Conservation (phyloP, 768 basidiomycete genomes). For the Lactifluus hygrophoroides region DNA sequence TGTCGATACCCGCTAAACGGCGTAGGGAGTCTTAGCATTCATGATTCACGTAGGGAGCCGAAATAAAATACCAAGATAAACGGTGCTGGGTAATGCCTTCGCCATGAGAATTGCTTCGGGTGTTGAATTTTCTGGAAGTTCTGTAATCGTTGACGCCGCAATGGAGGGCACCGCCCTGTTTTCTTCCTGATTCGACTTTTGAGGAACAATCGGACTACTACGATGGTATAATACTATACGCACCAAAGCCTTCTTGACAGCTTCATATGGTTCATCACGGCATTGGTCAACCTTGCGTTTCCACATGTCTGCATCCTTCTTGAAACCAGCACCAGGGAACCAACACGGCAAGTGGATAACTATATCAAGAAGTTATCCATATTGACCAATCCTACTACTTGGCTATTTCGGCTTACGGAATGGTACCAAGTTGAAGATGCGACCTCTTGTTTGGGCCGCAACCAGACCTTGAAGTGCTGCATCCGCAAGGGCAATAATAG, state of each 20-base stretch:
- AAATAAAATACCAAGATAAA: background rate
- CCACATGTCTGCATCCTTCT: conserved; percentile 17
- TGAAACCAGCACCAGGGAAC: conserved; percentile 26
- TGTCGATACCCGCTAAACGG: conserved; percentile 7
- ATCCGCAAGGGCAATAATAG: conserved; percentile 36
- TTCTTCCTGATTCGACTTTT: background rate
- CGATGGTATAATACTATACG: background rate
- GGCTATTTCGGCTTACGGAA: conserved; percentile 21
- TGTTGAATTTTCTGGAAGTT: conserved; percentile 1
- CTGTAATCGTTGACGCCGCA: conserved; percentile 1
- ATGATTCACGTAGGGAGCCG: background rate
- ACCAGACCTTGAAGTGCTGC: too few relatives aligned
- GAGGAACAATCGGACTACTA: background rate
- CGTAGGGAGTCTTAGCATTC: background rate
- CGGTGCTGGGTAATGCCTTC: background rate
- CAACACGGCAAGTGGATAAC: conserved; percentile 25
- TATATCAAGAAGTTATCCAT: background rate
- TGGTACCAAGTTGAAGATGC: conserved; percentile 36
- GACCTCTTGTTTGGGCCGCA: conserved; percentile 32
- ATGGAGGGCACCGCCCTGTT: conserved; percentile 1
- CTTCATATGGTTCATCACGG: conserved; percentile 22
- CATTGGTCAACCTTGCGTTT: conserved; percentile 16
- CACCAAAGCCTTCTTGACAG: conserved; percentile 22
- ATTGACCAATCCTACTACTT: background rate
- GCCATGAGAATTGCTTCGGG: conserved; percentile 6